phyloP scores from a whole-genome alignment of 2,329 filamentous ascomycete species.

The Fonsecaea monophora region DNA sequence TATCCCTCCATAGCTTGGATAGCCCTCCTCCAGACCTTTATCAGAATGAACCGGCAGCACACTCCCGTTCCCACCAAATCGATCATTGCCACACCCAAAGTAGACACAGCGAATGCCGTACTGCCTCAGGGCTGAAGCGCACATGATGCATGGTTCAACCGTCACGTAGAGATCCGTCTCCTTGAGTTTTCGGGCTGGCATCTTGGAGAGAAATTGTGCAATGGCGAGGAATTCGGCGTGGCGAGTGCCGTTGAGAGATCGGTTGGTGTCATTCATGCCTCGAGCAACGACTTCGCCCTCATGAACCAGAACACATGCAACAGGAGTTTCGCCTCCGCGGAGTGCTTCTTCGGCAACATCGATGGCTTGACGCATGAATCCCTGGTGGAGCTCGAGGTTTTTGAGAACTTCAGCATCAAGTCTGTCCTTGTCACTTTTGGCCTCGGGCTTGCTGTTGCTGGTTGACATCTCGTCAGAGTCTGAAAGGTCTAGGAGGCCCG shows the following conservation, averaged over 20 bases:
- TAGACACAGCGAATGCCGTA: constrained; percentile 87
- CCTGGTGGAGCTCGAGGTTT: constrained; percentile 39
- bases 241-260: constrained; percentile 83
- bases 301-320: constrained; percentile 92
- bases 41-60: constrained; percentile 69
- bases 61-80: constrained; percentile 94
- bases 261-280: constrained; percentile 97
- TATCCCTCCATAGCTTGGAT: constrained; percentile 83
- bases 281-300: constrained; percentile 78
- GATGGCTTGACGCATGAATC: constrained; percentile 41
- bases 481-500: constrained; percentile 21
- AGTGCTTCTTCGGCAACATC: constrained; percentile 76
- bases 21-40: constrained; percentile 72
- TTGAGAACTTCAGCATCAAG: constrained; percentile 38
- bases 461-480: constrained; percentile 33
- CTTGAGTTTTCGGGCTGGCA: constrained; percentile 71
- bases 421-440: constrained; percentile 36
- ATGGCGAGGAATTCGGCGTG: constrained; percentile 96
- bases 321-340: constrained; percentile 86
- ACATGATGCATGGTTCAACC: constrained; percentile 99
- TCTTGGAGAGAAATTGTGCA: constrained; percentile 66
- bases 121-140: constrained; percentile 88
- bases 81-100: constrained; percentile 94
- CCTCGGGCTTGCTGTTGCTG: constrained; percentile 13
- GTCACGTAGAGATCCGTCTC: constrained; percentile 91